phyloP scores from a whole-genome alignment of 345 rosid species.

The Salix brachista region DNA sequence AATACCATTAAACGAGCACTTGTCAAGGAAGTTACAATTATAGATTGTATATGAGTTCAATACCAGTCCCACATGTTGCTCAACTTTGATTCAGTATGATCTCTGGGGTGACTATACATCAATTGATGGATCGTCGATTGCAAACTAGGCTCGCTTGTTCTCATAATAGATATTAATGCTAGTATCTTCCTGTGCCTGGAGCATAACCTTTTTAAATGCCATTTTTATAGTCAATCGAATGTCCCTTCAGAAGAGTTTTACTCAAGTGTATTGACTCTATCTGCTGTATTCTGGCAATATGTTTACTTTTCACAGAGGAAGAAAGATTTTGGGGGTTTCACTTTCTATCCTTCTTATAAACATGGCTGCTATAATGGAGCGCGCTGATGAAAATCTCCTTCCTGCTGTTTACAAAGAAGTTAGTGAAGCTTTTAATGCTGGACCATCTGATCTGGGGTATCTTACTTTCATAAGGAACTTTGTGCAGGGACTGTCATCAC shows the following conservation, averaged over 20 bases:
- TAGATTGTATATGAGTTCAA: too few relatives aligned
- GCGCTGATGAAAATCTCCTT: constrained; percentile 91
- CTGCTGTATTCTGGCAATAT: constrained; percentile 14
- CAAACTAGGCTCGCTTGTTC: too few relatives aligned
- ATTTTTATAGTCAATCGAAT: neutral
- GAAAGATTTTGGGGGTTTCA: constrained; percentile 75
- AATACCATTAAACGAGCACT: too few relatives aligned
- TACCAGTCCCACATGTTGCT: too few relatives aligned
- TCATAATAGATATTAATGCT: too few relatives aligned
- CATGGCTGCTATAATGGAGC: constrained; percentile 91
- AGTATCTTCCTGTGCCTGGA: too few relatives aligned
- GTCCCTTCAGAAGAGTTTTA: neutral
- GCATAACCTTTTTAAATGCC: too few relatives aligned
- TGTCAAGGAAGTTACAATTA: too few relatives aligned
- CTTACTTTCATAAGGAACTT: constrained; percentile 94
- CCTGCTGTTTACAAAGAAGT: constrained; percentile 98
- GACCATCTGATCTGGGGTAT: constrained; percentile 92
- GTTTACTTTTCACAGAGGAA: constrained; percentile 50
- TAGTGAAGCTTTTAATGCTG: constrained; percentile 89
- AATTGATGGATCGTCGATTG: too few relatives aligned
- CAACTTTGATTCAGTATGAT: too few relatives aligned
- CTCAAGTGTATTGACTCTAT: constrained; percentile 11
- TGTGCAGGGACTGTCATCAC: constrained; percentile 84
- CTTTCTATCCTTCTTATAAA: constrained; percentile 79
- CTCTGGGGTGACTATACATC: too few relatives aligned